Base-by-base conservation (phyloP, 2,329 filamentous ascomycete genomes). In the Paecilomyces niveus region DNA sequence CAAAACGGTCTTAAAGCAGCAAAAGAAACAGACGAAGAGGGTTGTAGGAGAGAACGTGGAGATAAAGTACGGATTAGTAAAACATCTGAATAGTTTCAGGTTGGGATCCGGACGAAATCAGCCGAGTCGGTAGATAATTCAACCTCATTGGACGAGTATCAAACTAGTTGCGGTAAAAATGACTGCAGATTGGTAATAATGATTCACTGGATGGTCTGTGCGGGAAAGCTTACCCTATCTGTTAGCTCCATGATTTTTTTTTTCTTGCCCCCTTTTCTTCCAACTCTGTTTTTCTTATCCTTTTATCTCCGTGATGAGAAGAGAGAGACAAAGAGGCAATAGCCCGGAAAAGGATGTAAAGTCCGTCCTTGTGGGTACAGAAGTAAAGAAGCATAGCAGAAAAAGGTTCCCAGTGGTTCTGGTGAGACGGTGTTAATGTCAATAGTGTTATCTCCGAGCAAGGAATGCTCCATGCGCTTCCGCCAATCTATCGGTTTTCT, bases 21-120 rank as follows among this genome's bases (percentile, higher is more conserved):
- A 50, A 56, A 57, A 56, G 53, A 57, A 57, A 58, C 56, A 52
- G 58, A 58, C 58, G 60, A 62, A 62, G 60, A 61, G 57, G 53
- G 54, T 51, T 55, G 54, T 35, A 52, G 32, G 39, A 29, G 52
- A 49, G 31, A 56, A 35, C 22, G 53, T 56, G 22, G 57, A 52
- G 39, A 54, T 22, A 56, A 60, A 52, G 24, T 4, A 54, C 55
- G 39, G 51, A 15, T 31, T n/a, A 51, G 26, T 32, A 32, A 52
- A 57, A 32, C 15, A 39, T 22, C 18, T 32, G 54, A 51, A 55
- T 51, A 18, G 35, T 45, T 45, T 45, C 15, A 13, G 35, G 15
- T 45, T 45, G 6, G 5, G n/a, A 18, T 7, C 35, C 35, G 35
- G 35, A 45, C 35, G 35, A 8, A n/a, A 18, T 45, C 15, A 45